Conservation (phyloP, 345 rosid species). For the Ceriops decandra region DNA sequence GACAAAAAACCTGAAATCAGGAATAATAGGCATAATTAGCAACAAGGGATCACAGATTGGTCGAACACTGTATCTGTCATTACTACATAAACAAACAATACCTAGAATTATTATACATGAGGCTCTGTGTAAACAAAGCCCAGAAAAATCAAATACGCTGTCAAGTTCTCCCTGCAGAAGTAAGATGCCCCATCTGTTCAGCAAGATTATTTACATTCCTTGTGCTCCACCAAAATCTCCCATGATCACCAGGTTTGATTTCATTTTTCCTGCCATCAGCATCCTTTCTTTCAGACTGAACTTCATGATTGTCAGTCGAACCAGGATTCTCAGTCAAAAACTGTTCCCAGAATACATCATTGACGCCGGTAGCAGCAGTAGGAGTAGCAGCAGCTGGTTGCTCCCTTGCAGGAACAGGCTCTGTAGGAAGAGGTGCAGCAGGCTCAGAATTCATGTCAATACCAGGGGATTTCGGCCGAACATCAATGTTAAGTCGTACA, state of each 20-base stretch:
- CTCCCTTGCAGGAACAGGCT: conserved; percentile 32
- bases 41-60: not conserved
- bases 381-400: conserved; percentile 31
- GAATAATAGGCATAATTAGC: not conserved
- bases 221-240: conserved; percentile 63
- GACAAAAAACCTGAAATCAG: not conserved
- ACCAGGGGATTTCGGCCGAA: conserved; percentile 48
- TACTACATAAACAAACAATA: conserved; percentile 9
- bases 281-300: conserved; percentile 72
- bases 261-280: conserved; percentile 33
- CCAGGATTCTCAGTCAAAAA: conserved; percentile 97
- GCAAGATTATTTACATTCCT: conserved; percentile 66
- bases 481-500: conserved; percentile 45
- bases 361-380: conserved; percentile 55
- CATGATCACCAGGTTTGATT: conserved; percentile 44
- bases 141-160: conserved; percentile 21
- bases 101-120: conserved; percentile 18
- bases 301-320: conserved; percentile 59
- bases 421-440: not conserved
- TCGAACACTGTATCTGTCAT: conserved; percentile 11
- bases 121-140: conserved; percentile 3
- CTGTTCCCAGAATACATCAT: conserved; percentile 94
- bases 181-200: conserved; percentile 80
- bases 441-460: conserved; percentile 92
- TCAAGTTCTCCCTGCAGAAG: conserved; percentile 75